phyloP scores from a whole-genome alignment of 2,329 filamentous ascomycete genomes.

The Paecilomyces dactylethromorphus region DNA sequence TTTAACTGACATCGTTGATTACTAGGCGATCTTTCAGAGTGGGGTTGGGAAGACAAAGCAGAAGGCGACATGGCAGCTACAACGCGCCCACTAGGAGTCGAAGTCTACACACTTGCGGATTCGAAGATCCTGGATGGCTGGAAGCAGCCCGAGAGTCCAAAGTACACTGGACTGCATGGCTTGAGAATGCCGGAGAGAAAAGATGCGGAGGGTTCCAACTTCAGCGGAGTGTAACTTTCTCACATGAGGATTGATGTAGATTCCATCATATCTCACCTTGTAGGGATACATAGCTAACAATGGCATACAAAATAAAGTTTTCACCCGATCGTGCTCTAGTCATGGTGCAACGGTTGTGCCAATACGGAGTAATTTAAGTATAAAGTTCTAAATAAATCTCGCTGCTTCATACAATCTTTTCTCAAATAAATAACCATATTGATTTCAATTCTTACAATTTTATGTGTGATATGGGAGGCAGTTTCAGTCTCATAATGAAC shows the following conservation, averaged over 20 bases:
- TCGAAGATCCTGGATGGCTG: slow-evolving; percentile 52
- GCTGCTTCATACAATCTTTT: too few relatives aligned
- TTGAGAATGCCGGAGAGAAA: slow-evolving; percentile 45
- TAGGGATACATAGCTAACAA: not conserved
- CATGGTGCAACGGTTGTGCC: too few relatives aligned
- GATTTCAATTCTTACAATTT: too few relatives aligned
- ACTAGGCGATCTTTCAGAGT: slow-evolving; percentile 64
- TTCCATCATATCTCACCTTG: not conserved
- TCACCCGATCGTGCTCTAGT: too few relatives aligned
- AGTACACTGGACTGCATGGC: slow-evolving; percentile 62
- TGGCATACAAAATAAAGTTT: not conserved
- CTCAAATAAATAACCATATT: too few relatives aligned
- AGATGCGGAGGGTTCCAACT: slow-evolving; percentile 12
- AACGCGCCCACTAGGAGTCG: slow-evolving; percentile 68
- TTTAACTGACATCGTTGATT: slow-evolving; percentile 4
- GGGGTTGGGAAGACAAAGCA: slow-evolving; percentile 64
- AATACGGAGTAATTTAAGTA: too few relatives aligned
- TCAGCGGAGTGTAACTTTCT: not conserved
- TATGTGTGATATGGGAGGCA: too few relatives aligned
- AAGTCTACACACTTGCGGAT: slow-evolving; percentile 61
- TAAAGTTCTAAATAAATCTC: too few relatives aligned
- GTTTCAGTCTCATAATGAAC: too few relatives aligned
- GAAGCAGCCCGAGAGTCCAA: slow-evolving; percentile 54
- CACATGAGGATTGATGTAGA: not conserved
- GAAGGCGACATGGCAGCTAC: slow-evolving; percentile 53